Percentiles rank a stretch among this genome's conserved stretches.
Evolutionary conservation across 139 green algal species (phyloP).

Genomic region (Auxenochlorella protothecoides): DNA sequence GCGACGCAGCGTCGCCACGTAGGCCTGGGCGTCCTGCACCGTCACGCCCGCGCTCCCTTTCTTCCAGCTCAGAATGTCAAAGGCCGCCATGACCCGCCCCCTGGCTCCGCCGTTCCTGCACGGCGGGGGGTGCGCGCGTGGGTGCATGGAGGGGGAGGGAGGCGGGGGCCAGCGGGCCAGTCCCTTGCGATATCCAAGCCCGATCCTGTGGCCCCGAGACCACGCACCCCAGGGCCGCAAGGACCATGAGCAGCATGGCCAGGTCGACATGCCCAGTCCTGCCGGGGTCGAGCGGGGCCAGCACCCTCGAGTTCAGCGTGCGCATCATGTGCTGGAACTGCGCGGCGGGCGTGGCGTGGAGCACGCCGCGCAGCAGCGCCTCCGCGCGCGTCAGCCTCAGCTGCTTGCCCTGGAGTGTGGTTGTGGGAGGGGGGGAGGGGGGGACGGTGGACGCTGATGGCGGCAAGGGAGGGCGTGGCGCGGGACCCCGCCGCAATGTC

Average conservation of each 20-base stretch:
- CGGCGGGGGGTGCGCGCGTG: not conserved
- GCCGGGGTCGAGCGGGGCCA: slow-evolving; percentile 28
- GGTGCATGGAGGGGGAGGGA: not conserved
- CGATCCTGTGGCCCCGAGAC: not conserved
- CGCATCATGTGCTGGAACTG: slow-evolving; percentile 51
- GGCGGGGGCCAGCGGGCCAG: not conserved
- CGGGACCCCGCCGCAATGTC: not conserved
- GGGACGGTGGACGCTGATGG: not conserved
- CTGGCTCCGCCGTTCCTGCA: no score
- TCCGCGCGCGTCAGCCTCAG: slow-evolving; percentile 34
- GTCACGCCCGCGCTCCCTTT: no score
- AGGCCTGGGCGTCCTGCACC: no score
- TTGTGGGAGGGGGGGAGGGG: not conserved
- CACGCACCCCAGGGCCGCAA: slow-evolving; percentile 24
- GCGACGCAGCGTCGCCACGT: not conserved
- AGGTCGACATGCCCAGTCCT: slow-evolving; percentile 27
- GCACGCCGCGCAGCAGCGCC: slow-evolving; percentile 26
- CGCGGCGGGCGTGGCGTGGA: slow-evolving; percentile 25
- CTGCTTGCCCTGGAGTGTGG: slow-evolving; percentile 18
- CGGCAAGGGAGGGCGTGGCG: not conserved
- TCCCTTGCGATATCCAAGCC: not conserved
- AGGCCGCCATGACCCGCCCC: no score
- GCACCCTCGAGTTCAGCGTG: slow-evolving; percentile 31
- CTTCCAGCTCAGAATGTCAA: no score
- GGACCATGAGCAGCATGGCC: slow-evolving; percentile 28